Evolutionary conservation across 2,329 filamentous ascomycete species (phyloP).

Genomic region (Didymella keratinophila): DNA sequence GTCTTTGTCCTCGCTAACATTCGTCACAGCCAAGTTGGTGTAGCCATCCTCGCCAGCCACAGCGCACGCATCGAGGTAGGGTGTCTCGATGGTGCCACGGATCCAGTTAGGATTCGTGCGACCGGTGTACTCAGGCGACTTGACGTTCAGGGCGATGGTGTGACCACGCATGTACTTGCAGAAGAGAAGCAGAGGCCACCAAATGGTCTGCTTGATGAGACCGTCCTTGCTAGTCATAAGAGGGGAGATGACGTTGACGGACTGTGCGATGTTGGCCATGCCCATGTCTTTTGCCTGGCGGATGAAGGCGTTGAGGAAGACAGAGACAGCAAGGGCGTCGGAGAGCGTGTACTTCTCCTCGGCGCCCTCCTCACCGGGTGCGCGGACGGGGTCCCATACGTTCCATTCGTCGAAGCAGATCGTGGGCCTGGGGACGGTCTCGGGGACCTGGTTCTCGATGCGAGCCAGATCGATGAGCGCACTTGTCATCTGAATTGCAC

Average conservation of each 20-base stretch:
- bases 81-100: conserved; percentile 69
- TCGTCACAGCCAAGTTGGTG: conserved; percentile 75
- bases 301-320: conserved; percentile 80
- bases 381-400: conserved; percentile 77
- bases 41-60: conserved; percentile 66
- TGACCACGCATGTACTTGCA: conserved; percentile 76
- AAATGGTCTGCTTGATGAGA: conserved; percentile 74
- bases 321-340: conserved; percentile 76
- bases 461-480: conserved; percentile 75
- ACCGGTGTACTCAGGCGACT: conserved; percentile 69
- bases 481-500: conserved; percentile 74
- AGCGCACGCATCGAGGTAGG: conserved; percentile 74
- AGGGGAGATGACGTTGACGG: conserved; percentile 79
- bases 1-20: conserved; percentile 67
- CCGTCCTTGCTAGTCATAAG: conserved; percentile 74
- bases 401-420: conserved; percentile 91
- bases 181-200: conserved; percentile 77
- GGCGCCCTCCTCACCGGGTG: conserved; percentile 74
- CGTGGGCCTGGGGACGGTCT: conserved; percentile 66
- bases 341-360: conserved; percentile 76
- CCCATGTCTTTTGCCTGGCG: conserved; percentile 74
- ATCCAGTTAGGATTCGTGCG: conserved; percentile 72
- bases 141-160: conserved; percentile 71
- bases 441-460: conserved; percentile 70
- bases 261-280: conserved; percentile 82